phyloP scores from a whole-genome alignment of 805 yeast genomes.

The Wilhelminamyces savonicus region DNA sequence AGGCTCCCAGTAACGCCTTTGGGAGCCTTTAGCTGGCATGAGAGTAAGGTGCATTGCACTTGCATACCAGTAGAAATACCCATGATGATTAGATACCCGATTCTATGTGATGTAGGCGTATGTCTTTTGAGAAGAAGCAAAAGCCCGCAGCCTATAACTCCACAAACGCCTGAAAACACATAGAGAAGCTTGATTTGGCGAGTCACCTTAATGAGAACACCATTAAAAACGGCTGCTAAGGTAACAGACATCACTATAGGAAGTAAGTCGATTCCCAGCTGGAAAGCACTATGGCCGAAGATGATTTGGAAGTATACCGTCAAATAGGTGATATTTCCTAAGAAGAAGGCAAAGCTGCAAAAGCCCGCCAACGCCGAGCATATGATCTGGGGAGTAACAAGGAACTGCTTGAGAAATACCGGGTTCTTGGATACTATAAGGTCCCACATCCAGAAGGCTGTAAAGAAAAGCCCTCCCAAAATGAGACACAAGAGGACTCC shows the following conservation, averaged over 20 bases:
- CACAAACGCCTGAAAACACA: conserved; percentile 6
- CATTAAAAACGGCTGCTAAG: conserved; percentile 5
- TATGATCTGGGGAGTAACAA: conserved; percentile 9
- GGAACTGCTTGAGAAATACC: conserved; percentile 6
- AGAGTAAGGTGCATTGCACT: conserved; percentile 8
- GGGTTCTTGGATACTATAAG: conserved; percentile 10
- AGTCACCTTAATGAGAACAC: conserved; percentile 6
- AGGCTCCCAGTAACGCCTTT: conserved; percentile 6
- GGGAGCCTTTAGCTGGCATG: conserved; percentile 12
- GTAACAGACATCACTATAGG: conserved; percentile 8
- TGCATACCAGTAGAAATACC: conserved; percentile 11
- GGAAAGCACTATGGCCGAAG: conserved; percentile 4
- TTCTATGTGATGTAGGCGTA: conserved; percentile 2
- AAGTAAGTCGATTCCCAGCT: conserved; percentile 8
- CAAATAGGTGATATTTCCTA: conserved; percentile 4
- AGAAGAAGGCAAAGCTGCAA: conserved; percentile 8
- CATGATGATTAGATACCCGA: conserved; percentile 8
- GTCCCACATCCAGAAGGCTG: conserved; percentile 10
- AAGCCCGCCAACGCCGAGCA: conserved; percentile 9
- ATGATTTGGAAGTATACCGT: conserved; percentile 10
- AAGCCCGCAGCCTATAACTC: conserved; percentile 5
- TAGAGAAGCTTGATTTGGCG: conserved; percentile 6
- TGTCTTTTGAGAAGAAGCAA: conserved; percentile 3
- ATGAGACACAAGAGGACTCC: conserved; percentile 10
- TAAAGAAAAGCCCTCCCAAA: conserved; percentile 9